Evolutionary conservation across 2,329 filamentous ascomycete species (phyloP).

Genomic region (Ascochyta viciae-villosae): DNA sequence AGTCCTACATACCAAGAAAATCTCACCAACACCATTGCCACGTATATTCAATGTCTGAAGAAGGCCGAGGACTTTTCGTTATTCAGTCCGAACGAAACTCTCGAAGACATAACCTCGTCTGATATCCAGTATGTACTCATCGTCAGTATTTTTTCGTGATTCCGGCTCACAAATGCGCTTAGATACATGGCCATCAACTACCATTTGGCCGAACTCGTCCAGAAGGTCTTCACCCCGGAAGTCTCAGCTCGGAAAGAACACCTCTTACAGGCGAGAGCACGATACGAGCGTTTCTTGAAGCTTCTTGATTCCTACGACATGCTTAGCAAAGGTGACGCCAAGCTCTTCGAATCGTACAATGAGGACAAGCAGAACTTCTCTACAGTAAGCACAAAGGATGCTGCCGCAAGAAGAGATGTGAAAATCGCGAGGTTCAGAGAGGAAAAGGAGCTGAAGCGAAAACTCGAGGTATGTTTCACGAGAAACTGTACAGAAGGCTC

Average conservation of each 20-base stretch:
- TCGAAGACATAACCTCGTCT: slow-evolving; percentile 86
- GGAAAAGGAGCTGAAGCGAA: slow-evolving; percentile 84
- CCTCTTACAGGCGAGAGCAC: slow-evolving; percentile 69
- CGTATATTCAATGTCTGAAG: slow-evolving; percentile 75
- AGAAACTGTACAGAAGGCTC: not conserved
- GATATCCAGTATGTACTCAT: slow-evolving; percentile 71
- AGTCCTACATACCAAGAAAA: slow-evolving; percentile 71
- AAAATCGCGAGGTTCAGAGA: slow-evolving; percentile 87
- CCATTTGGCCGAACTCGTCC: slow-evolving; percentile 79
- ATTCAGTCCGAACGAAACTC: slow-evolving; percentile 87
- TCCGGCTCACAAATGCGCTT: slow-evolving; percentile 16
- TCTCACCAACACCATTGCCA: slow-evolving; percentile 70
- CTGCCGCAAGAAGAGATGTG: slow-evolving; percentile 74
- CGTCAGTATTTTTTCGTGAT: not conserved
- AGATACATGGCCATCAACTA: slow-evolving; percentile 80
- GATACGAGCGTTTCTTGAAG: slow-evolving; percentile 81
- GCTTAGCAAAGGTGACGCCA: slow-evolving; percentile 68
- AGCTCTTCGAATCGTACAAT: slow-evolving; percentile 74
- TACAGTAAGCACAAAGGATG: slow-evolving; percentile 70
- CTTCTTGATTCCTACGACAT: slow-evolving; percentile 81
- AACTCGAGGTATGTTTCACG: slow-evolving; percentile 68
- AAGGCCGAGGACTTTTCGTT: slow-evolving; percentile 75
- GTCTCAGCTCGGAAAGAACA: slow-evolving; percentile 60
- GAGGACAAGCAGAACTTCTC: slow-evolving; percentile 77
- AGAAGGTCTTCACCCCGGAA: slow-evolving; percentile 68